Evolutionary conservation across 2,329 filamentous ascomycete genomes (phyloP).

Genomic region (Ophiobolus disseminans): DNA sequence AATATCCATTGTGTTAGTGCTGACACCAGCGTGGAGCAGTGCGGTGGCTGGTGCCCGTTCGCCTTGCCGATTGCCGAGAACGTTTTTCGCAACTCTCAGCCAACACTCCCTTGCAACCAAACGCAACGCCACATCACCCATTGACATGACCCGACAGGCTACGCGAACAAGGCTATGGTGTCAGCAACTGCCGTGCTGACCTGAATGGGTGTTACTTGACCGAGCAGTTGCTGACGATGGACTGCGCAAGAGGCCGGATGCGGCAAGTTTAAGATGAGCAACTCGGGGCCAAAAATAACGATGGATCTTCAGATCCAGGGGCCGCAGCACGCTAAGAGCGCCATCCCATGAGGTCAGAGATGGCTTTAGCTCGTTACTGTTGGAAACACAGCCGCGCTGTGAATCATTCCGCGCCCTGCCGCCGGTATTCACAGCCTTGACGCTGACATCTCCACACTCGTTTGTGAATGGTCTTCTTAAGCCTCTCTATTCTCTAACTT

Average conservation of each 20-base stretch:
- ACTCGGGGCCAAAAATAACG: conserved; percentile 13
- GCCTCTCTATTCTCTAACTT: conserved; percentile 1
- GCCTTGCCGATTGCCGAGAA: background rate
- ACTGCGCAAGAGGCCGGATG: conserved; percentile 10
- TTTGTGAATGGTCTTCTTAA: conserved; percentile 4
- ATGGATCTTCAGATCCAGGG: conserved; percentile 16
- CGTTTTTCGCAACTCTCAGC: background rate
- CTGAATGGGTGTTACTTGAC: background rate
- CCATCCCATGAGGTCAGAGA: conserved; percentile 25
- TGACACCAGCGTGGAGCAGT: too few relatives aligned
- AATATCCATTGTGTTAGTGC: too few relatives aligned
- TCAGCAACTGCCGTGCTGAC: conserved; percentile 4
- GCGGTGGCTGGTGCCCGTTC: too few relatives aligned
- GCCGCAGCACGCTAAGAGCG: conserved; percentile 18
- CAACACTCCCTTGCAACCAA: background rate
- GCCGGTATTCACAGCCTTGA: conserved; percentile 6
- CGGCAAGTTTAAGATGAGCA: conserved; percentile 2
- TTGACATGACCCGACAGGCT: background rate
- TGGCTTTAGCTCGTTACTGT: background rate
- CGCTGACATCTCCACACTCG: conserved; percentile 12
- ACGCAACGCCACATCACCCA: background rate
- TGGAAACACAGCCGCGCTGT: background rate
- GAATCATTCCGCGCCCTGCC: conserved; percentile 6
- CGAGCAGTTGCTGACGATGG: background rate
- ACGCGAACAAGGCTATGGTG: background rate